Evolutionary conservation across 2,329 filamentous ascomycete species (phyloP), one percentile per base, ranked within the genome.

Genomic region (Penicillium fuscoglaucum): DNA sequence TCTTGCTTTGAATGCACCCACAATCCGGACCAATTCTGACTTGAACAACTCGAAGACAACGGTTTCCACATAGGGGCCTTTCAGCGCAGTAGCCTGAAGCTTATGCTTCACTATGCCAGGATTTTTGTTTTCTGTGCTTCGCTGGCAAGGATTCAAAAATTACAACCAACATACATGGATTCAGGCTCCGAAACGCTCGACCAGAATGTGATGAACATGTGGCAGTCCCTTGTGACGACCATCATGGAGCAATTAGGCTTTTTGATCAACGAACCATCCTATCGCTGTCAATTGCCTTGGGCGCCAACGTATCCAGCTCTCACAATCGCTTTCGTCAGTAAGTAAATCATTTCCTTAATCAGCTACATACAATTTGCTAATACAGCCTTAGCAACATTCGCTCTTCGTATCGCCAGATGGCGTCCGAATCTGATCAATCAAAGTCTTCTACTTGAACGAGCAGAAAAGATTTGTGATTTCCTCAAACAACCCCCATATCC

Each of bases 281-380:
- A 74, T 52, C 65, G 70, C 10, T 74, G 70, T 35, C 72, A 74
- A 45, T 46, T 74, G 31, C 59, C 68, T 15, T 74, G 72, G 72
- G 61, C 71, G 2, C 72, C 72, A 39, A 74, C 72, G 4, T 74
- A 74, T 40, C 69, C 72, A 29, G 70, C 71, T 28, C 55, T 74
- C 39, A 74, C 72, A 0, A 69, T 74, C 41, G 72, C 72, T 5
- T 74, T 74, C 61, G 68, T 74, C 45, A 72, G 72, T 74, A 66
- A 68, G 72, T 72, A 43, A 12, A 10, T 39, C 47, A 53, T 40
- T n/a, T 15, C 26, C 45, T 24, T 6, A 41, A 31, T 40, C 24
- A 10, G 39, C 15, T n/a, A 13, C 47, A 45, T 40, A 39, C 31
- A 58, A 9, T 28, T n/a, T 48, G 41, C 60, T 68, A 50, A 68